Conservation (phyloP, 805 yeast genomes). For the Barnettozyma pratensis region DNA sequence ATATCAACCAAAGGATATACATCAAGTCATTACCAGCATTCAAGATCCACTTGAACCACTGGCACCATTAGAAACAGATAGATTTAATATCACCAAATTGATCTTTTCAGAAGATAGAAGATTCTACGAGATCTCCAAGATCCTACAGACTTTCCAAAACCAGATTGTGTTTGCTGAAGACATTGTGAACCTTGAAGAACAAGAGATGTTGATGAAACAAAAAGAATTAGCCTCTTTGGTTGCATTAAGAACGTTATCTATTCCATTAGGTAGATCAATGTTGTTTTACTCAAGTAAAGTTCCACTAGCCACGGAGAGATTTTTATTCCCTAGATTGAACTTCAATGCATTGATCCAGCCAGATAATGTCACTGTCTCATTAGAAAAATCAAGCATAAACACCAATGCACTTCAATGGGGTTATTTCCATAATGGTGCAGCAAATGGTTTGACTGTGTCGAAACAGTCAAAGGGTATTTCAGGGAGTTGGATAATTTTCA, state of each 20-base stretch:
- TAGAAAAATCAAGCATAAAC: constrained; percentile 50
- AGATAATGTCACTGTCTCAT: constrained; percentile 54
- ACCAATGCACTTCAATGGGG: constrained; percentile 67
- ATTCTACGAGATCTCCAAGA: constrained; percentile 66
- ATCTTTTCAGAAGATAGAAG: constrained; percentile 77
- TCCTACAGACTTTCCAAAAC: constrained; percentile 64
- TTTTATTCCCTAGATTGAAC: constrained; percentile 72
- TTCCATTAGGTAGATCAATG: constrained; percentile 77
- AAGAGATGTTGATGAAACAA: constrained; percentile 49
- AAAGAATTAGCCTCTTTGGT: constrained; percentile 55
- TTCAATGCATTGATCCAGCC: constrained; percentile 65
- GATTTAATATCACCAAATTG: constrained; percentile 59
- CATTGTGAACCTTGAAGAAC: constrained; percentile 39
- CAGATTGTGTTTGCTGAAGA: constrained; percentile 42
- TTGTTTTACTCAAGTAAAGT: constrained; percentile 59
- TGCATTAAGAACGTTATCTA: constrained; percentile 66
- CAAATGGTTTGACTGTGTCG: constrained; percentile 77
- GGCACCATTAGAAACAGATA: constrained; percentile 65
- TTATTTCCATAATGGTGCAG: constrained; percentile 85
- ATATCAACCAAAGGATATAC: constrained; percentile 33
- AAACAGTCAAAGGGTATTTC: constrained; percentile 61
- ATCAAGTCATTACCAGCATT: constrained; percentile 35
- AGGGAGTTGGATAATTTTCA: constrained; percentile 91
- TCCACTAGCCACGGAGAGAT: constrained; percentile 81
- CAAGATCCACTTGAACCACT: constrained; percentile 41